phyloP scores from a whole-genome alignment of 257 asterid species.

The Lycium ferocissimum region DNA sequence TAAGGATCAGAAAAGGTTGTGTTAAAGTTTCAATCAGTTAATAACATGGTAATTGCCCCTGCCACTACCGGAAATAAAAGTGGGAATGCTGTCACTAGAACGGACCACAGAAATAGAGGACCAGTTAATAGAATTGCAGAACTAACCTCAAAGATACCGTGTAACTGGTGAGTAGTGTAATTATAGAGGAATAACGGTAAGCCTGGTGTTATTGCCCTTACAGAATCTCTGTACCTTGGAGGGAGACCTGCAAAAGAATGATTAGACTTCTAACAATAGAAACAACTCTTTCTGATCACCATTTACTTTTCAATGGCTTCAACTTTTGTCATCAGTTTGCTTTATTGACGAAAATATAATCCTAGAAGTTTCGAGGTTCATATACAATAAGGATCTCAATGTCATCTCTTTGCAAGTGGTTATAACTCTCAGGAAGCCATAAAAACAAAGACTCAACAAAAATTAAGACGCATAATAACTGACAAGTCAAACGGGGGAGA shows the following conservation, averaged over 20 bases:
- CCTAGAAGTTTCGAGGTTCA: background rate
- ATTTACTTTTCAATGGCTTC: background rate
- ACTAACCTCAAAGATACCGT: conserved; percentile 88
- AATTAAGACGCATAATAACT: background rate
- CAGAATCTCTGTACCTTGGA: conserved; percentile 92
- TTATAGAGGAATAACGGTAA: conserved; percentile 87
- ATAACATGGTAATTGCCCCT: no score
- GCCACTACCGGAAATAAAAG: no score
- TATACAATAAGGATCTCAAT: background rate
- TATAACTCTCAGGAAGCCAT: background rate
- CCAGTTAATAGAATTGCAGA: no score
- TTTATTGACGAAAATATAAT: background rate
- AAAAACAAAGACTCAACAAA: background rate
- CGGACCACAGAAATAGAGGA: no score
- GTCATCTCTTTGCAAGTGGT: background rate
- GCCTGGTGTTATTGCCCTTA: conserved; percentile 96
- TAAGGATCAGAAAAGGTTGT: no score
- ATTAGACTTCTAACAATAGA: background rate
- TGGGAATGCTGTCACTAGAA: no score
- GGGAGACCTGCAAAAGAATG: conserved; percentile 69
- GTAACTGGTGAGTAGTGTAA: conserved; percentile 91
- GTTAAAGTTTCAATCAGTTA: no score
- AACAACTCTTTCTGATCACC: background rate
- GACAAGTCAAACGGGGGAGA: background rate
- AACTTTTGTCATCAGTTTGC: background rate